Evolutionary conservation across 352 stramenopile genomes (phyloP), one percentile per base, ranked within the genome.

Genomic region (Aphanomyces stellatus): DNA sequence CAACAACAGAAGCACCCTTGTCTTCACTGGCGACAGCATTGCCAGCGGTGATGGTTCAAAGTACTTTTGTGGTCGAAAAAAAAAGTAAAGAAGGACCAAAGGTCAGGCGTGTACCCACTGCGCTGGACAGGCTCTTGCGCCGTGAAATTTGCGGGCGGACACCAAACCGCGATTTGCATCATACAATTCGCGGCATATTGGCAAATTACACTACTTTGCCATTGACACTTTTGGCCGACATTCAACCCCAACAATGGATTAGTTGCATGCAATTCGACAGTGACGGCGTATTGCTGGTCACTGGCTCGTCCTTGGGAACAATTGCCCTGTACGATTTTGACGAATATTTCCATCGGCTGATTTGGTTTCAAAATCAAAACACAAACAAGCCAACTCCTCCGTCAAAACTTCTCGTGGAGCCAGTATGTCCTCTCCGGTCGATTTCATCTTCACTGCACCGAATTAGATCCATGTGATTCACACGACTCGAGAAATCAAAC

Each of bases 301-400:
- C 74, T 0, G 84, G 84, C 0, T 75, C 81, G 19, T 90, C 79
- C 19, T 87, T 87, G 51, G 84, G 84, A 27, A 75, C 86, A 41
- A 71, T 93, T 17, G 80, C 82, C 4, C 70, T 93, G 28, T 93
- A 82, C 67, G 84, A 93, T 69, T 93, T 88, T 64, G 84, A 93
- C 69, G 82, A 89, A 51, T 72, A 88, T 33, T 88, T 85, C 30
- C 73, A 88, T 55, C 77, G 71, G 5, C 24, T 67, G 19, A 22
- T 59, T 13, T 15, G 27, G 49, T 27, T 57, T 22, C 42, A 41
- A 25, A 67, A 67, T 33, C 7, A 22, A 37, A 41, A 17, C 7
- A 19, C 60, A 22, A 65, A 65, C 2, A 48, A 48, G n/a, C n/a
- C 24, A 53, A 24, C 5, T 53, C 34, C 34, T 51, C 2, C 35